Base-by-base conservation (phyloP, 805 yeast species). In the Pichia nakasei region DNA sequence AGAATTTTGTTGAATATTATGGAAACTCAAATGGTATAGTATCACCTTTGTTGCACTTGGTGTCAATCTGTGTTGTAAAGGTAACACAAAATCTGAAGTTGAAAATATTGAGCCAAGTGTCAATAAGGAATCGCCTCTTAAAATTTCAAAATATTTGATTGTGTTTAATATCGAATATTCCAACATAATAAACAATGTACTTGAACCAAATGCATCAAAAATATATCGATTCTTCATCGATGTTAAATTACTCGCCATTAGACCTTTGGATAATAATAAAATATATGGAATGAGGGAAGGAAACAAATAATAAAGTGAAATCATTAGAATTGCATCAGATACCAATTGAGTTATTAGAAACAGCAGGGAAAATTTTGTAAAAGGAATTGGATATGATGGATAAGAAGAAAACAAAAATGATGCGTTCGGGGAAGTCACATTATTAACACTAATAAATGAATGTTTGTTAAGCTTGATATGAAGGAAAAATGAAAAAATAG, bases 181-280 rank as follows among this genome's bases (percentile, higher is more conserved):
- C 15, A 53, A 24, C 1, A 47, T 13, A 9, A 59, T 29, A 4
- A 60, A 38, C 3, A 59, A 34, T 4, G 52, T 13, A 22, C 56
- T 39, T 5, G 66, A 51, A 3, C 54, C 24, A 2, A 63, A 18
- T 4, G 68, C 63, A 50, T 63, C 64, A 9, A 54, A 29, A 5
- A 55, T 42, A 29, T 55, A 53, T 39, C 60, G 49, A 38, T 55
- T 50, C 39, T 50, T 55, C 7, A 60, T 50, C 1, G 66, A 60
- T 0, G 65, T 60, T 20, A 65, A 36, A 22, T 51, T 60, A 13
- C 66, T 54, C 1, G 67, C 67, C n/a, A 65, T 51, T 34, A 60
- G 51, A 0, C 66, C 59, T 46, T 63, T 64, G 7, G 67, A 60
- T 29, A 62, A 46, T 11, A 63, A 27, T 35, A 57, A 53, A 3